A percentile compares a stretch with the other conserved stretches of the same genome.
These are phyloP conservation scores for Lathyrus aphaca DNA, from an alignment of 306 rosid species.

Conservation along the genomic window DNA sequence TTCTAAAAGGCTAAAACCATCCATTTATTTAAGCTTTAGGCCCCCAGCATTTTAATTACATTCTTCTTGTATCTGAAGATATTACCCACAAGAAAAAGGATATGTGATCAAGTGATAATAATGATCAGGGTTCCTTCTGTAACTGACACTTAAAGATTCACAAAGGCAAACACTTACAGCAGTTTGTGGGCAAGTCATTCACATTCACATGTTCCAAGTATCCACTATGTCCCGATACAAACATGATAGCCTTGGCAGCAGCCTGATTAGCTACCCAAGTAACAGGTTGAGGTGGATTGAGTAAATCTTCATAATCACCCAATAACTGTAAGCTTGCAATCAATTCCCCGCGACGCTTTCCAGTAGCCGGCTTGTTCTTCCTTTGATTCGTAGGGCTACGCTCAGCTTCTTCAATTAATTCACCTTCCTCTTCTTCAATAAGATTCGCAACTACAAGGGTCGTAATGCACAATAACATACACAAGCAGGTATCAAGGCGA, in stretches of 20 bases:
- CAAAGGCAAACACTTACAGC: slow-evolving; percentile 65
- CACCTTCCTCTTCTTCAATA: slow-evolving; percentile 94
- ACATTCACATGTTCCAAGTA: slow-evolving; percentile 63
- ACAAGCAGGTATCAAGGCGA: slow-evolving; percentile 92
- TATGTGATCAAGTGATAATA: slow-evolving; percentile 3
- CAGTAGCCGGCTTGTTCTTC: slow-evolving; percentile 62
- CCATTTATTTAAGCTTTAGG: slow-evolving; percentile 14
- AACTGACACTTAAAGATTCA: slow-evolving; percentile 29
- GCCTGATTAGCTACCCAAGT: slow-evolving; percentile 81
- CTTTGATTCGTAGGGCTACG: slow-evolving; percentile 61
- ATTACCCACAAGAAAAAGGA: slow-evolving; percentile 10
- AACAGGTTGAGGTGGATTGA: slow-evolving; percentile 77
- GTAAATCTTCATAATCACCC: slow-evolving; percentile 74
- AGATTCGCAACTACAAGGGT: slow-evolving; percentile 77
- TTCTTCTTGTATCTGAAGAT: slow-evolving; percentile 2
- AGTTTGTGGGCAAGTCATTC: slow-evolving; percentile 74
- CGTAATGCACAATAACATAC: slow-evolving; percentile 82
- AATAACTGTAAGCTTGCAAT: slow-evolving; percentile 76
- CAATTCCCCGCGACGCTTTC: slow-evolving; percentile 76
- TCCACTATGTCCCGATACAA: slow-evolving; percentile 70
- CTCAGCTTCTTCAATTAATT: slow-evolving; percentile 68
- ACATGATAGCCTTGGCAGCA: slow-evolving; percentile 83
- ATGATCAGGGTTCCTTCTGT: slow-evolving; percentile 20
- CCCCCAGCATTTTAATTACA: slow-evolving; percentile 21
- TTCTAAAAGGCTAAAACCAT: slow-evolving; percentile 16